These are phyloP conservation scores for Candida krabiensis DNA, from an alignment of 805 yeast genomes.

Conservation along the genomic window DNA sequence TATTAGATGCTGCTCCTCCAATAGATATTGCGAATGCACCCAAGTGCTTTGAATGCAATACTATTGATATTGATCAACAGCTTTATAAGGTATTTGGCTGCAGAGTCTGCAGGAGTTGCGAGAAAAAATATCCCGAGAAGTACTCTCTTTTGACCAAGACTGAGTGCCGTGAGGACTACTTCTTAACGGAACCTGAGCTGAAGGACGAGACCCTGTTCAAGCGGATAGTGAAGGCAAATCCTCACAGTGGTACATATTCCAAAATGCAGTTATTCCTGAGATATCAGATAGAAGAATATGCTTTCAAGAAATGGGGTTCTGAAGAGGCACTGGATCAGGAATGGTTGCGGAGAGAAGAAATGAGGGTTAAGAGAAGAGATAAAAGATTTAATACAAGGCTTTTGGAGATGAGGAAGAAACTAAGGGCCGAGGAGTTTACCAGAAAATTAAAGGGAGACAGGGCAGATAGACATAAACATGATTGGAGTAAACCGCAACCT, in stretches of 20 bases:
- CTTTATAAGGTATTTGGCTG: slow-evolving; percentile 66
- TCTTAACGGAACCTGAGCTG: slow-evolving; percentile 90
- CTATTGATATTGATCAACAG: slow-evolving; percentile 78
- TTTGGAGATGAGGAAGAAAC: slow-evolving; percentile 83
- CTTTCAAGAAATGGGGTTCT: slow-evolving; percentile 94
- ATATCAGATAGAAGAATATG: slow-evolving; percentile 90
- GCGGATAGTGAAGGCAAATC: slow-evolving; percentile 87
- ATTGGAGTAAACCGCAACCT: slow-evolving; percentile 61
- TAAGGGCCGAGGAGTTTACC: slow-evolving; percentile 89
- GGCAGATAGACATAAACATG: slow-evolving; percentile 64
- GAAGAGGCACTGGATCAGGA: slow-evolving; percentile 87
- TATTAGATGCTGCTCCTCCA: slow-evolving; percentile 68
- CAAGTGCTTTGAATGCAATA: slow-evolving; percentile 78
- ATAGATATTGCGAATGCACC: slow-evolving; percentile 72
- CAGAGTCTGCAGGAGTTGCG: slow-evolving; percentile 80
- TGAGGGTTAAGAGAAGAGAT: slow-evolving; percentile 71
- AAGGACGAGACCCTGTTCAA: slow-evolving; percentile 67
- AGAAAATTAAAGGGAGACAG: slow-evolving; percentile 62
- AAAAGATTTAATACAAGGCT: slow-evolving; percentile 75
- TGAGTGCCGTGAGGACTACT: slow-evolving; percentile 89
- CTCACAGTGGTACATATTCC: slow-evolving; percentile 84
- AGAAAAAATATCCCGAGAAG: slow-evolving; percentile 74
- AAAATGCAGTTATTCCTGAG: slow-evolving; percentile 91
- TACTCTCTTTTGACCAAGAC: slow-evolving; percentile 91
- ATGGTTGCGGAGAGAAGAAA: slow-evolving; percentile 80